Base-by-base conservation (phyloP, 1,284 basidiomycete species). In the Puccinia polysora region DNA sequence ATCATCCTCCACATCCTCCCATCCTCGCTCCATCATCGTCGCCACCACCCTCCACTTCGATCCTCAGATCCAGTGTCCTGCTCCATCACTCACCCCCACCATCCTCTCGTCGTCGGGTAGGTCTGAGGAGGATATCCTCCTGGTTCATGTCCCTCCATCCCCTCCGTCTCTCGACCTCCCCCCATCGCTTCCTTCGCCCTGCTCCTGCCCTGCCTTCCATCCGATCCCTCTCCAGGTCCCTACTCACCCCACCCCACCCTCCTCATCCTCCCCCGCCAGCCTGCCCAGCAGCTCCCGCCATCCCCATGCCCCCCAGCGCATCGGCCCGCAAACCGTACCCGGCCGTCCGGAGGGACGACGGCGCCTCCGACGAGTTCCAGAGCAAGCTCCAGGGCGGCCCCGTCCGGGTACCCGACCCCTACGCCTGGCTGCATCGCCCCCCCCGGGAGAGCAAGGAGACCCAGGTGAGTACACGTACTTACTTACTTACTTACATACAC, bases 401-500 rank as follows among this genome's bases (percentile, higher is more conserved):
- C 23, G 86, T 89, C 49, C 80, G 80, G 53, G 85, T 91, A 0
- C 78, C 81, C 2, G 87, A 91, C 79, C 88, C 89, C 6, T 91
- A 90, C 81, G 81, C 84, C 55, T 88, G 88, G 87, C 82, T 90
- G 18, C 88, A 89, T 75, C 12, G 52, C n/a, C 64, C 50, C 7
- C 65, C 65, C 2, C 55, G 56, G n/a, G 15, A 72, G 20, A 60
- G 38, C 38, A 40, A 55, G 4, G 58, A 69, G 49, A 60, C 53
- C 8, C 49, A 63, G 59, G 68, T 73, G 43, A 34, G 71, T 32
- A 20, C 28, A 15, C 15, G 45, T 12, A 50, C 50, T 23, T 76
- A 74, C 73, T 63, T 75, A 12, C 55, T 81, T 83, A 63, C 80
- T 15, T 75, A 77, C n/a, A 75, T 74, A 28, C 71, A 36, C 85